Evolutionary conservation across 129 eudicot genomes (phyloP).

Genomic region (Oenanthe sinensis): DNA sequence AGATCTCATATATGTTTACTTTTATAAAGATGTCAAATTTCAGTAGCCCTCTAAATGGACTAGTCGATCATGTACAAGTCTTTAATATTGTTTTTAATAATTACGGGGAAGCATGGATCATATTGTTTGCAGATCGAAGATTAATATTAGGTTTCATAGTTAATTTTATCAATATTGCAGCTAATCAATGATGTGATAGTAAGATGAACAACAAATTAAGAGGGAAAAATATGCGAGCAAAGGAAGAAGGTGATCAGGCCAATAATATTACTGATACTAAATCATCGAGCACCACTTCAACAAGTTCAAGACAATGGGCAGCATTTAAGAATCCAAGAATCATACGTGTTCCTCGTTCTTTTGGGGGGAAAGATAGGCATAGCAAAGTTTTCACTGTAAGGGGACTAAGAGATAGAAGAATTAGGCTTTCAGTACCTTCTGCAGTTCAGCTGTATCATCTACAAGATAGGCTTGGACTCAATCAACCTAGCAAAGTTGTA

Average conservation of each 20-base stretch:
- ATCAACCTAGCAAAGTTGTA: constrained; percentile 85
- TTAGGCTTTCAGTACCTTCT: constrained; percentile 83
- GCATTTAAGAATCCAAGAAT: constrained; percentile 78
- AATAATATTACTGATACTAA: constrained; percentile 21
- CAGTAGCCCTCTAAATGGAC: too few relatives aligned
- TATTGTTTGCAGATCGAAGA: background rate
- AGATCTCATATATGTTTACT: background rate
- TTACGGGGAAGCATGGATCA: background rate
- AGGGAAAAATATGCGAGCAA: constrained; percentile 37
- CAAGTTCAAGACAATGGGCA: constrained; percentile 72
- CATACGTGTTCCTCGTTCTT: constrained; percentile 68
- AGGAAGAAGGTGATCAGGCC: constrained; percentile 44
- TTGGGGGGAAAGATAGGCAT: constrained; percentile 92
- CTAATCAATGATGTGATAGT: constrained; percentile 30
- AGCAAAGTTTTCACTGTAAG: constrained; percentile 79
- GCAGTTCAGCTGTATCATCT: constrained; percentile 84
- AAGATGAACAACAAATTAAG: constrained; percentile 47
- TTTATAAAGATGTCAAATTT: too few relatives aligned
- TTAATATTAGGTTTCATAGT: constrained; percentile 19
- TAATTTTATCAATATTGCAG: constrained; percentile 30
- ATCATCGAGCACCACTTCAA: constrained; percentile 19
- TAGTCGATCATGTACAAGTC: background rate
- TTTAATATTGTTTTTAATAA: too few relatives aligned
- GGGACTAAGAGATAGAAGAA: constrained; percentile 79
- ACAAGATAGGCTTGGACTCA: constrained; percentile 73